Evolutionary conservation across 305 asterid genomes (phyloP).

Genomic region (Fraxinus albicans): DNA sequence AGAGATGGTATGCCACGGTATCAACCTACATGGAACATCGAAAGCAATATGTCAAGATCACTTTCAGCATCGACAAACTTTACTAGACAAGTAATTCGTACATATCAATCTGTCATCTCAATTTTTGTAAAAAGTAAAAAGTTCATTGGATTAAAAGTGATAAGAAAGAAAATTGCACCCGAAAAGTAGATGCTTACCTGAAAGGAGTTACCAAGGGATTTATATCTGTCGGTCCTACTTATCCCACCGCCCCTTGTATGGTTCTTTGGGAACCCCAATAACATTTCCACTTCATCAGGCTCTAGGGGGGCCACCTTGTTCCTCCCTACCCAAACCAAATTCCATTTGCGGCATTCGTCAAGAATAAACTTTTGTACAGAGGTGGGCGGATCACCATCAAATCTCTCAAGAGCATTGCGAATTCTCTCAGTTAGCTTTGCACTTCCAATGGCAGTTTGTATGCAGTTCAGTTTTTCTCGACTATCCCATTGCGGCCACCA

Average conservation of each 20-base stretch:
- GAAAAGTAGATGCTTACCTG: conserved; percentile 51
- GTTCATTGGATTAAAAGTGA: neutral
- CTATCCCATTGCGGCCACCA: conserved; percentile 98
- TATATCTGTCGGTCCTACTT: conserved; percentile 81
- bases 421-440: conserved; percentile 74
- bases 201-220: conserved; percentile 87
- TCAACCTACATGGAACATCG: conserved; percentile 45
- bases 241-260: conserved; percentile 92
- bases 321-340: conserved; percentile 86
- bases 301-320: conserved; percentile 86
- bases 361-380: conserved; percentile 47
- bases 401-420: conserved; percentile 61
- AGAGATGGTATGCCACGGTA: conserved; percentile 74
- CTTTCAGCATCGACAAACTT: neutral
- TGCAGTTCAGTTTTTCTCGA: conserved; percentile 72
- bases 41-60: neutral
- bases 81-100: neutral
- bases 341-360: conserved; percentile 74
- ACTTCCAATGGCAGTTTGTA: conserved; percentile 81
- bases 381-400: conserved; percentile 59
- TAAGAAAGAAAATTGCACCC: neutral
- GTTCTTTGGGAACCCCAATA: conserved; percentile 80
- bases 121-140: neutral
- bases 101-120: neutral
- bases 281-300: conserved; percentile 78